Evolutionary conservation across 768 basidiomycete genomes (phyloP).

Genomic region (Russula griseocarnosa): DNA sequence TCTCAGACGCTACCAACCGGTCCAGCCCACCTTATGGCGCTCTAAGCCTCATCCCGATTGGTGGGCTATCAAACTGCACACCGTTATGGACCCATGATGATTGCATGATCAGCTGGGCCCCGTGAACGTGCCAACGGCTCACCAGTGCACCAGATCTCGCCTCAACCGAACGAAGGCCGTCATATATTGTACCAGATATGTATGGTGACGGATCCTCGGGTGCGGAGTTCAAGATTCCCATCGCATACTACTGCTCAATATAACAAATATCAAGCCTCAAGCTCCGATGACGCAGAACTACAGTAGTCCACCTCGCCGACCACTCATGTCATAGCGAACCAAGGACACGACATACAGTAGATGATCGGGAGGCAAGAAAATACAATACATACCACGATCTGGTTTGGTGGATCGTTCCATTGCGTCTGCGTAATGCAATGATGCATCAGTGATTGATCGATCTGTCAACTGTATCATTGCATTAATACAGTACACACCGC

Average conservation of each 20-base stretch:
- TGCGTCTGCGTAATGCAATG: neutral
- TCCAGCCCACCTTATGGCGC: neutral
- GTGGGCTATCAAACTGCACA: neutral
- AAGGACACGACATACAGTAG: slow-evolving; percentile 1
- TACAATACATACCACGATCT: neutral
- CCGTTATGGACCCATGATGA: neutral
- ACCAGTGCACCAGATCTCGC: neutral
- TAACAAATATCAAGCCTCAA: neutral
- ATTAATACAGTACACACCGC: neutral
- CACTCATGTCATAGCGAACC: neutral
- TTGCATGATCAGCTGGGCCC: neutral
- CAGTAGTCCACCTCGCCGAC: slow-evolving; percentile 7
- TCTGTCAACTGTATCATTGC: too few species aligned
- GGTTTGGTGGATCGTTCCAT: neutral
- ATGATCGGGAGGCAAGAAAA: neutral
- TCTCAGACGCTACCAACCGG: too few species aligned
- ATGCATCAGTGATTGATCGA: neutral
- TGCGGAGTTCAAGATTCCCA: neutral
- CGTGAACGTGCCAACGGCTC: neutral
- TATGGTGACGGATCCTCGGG: neutral
- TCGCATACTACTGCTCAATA: too few species aligned
- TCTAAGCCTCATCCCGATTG: neutral
- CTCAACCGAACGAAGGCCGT: neutral
- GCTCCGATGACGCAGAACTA: neutral
- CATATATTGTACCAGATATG: neutral